Base-by-base conservation (phyloP, 2,329 filamentous ascomycete species). In the Verticillium zaregamsianum region DNA sequence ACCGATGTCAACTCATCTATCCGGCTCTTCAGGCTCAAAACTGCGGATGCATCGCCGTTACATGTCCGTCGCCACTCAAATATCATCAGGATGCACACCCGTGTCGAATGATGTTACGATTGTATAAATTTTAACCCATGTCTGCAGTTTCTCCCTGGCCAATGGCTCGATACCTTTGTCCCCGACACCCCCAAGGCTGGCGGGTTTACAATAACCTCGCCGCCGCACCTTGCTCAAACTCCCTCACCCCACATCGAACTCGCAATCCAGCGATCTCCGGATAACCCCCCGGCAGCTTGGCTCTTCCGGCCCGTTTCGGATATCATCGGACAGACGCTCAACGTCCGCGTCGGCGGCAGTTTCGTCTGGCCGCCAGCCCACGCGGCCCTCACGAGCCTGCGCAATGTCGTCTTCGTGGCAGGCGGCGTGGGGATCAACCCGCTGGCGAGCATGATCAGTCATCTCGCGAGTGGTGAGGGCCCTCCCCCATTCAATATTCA, bases 341-440 rank as follows among this genome's bases (percentile, higher is more conserved):
- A 76, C 1, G 86, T 96, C 33, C 84, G 92, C 33, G 85, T 95
- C 1, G 93, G 93, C 1, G 93, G 93, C 0, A 88, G 86, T 67
- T 97, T 97, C 69, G 82, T 89, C 3, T 96, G 88, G 80, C 93
- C 93, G 0, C 91, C 90, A 0, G 76, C 57, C 79, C 23, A 64
- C 79, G 23, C 83, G 7, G 74, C 81, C 57, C 63, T 73, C 3
- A 68, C 71, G 4, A 66, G 72, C 5, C 78, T 90, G 52, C 79
- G 80, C 54, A 86, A 84, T 60, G 80, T 90, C 5, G 84, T 96
- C 3, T 88, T 96, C 64, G 80, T 96, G 15, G 92, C 91, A 0
- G 92, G 91, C 1, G 92, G 92, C 1, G 88, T 96, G 25, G 92
- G 92, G 0, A 88, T 96, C 61, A 96, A 96, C 68, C 91, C 91